These are phyloP conservation scores for Chlamydomonas schloesseri DNA, from an alignment of 139 green algal species.

Conservation along the genomic window DNA sequence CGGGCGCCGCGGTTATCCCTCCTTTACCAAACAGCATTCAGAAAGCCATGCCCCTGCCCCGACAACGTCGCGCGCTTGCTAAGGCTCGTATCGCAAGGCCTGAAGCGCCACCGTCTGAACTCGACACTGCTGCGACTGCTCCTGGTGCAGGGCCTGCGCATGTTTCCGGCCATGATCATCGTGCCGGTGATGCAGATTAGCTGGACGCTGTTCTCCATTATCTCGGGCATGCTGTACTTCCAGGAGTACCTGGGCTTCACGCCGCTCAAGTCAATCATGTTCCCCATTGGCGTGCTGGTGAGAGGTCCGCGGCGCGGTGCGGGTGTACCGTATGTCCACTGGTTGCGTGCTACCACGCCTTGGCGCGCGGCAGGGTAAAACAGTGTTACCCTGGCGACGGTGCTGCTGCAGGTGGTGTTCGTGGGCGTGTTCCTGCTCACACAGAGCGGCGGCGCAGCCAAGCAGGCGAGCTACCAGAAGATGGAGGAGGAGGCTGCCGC, in stretches of 20 bases:
- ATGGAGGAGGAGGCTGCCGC: constrained; percentile 28
- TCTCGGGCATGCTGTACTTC: constrained; percentile 87
- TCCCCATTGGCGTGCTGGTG: constrained; percentile 76
- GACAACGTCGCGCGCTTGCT: too few species aligned
- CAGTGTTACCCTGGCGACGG: neutral
- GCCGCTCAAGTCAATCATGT: constrained; percentile 76
- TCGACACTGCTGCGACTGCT: too few species aligned
- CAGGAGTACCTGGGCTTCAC: constrained; percentile 80
- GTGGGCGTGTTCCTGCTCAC: constrained; percentile 74
- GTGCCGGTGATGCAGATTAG: constrained; percentile 90
- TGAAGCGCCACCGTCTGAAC: too few species aligned
- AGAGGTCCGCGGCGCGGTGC: neutral
- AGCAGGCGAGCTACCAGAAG: constrained; percentile 18
- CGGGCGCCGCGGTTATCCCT: too few species aligned
- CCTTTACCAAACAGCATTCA: too few species aligned
- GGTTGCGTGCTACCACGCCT: too few species aligned
- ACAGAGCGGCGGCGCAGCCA: constrained; percentile 18
- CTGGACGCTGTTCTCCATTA: constrained; percentile 89
- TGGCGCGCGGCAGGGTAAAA: too few species aligned
- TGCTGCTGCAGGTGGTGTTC: constrained; percentile 68
- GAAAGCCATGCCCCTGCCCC: too few species aligned
- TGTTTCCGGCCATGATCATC: constrained; percentile 90
- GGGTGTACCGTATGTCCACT: too few species aligned
- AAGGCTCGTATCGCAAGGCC: too few species aligned
- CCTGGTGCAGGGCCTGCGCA: constrained; percentile 70